Percentiles rank a stretch among this genome's conserved stretches.
Evolutionary conservation across 2,329 filamentous ascomycete species (phyloP).

Genomic region (Talaromyces funiculosus): DNA sequence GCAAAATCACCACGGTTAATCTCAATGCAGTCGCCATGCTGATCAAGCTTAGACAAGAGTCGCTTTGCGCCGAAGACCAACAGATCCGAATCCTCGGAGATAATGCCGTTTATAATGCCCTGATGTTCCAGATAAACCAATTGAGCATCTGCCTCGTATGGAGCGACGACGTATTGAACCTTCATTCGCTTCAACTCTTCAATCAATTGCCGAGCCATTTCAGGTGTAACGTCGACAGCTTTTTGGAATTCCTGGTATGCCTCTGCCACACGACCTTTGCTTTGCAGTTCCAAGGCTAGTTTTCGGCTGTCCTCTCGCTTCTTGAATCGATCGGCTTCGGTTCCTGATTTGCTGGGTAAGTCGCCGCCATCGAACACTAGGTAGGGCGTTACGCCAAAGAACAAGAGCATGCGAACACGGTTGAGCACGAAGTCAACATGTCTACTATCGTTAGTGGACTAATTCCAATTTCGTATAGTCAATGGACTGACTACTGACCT

Average conservation of each 20-base stretch:
- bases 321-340: constrained; percentile 70
- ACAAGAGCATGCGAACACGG: constrained; percentile 86
- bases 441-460: constrained; percentile 42
- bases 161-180: constrained; percentile 85
- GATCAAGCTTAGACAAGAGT: constrained; percentile 87
- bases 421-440: constrained; percentile 87
- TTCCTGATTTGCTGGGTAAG: constrained; percentile 85
- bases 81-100: constrained; percentile 95
- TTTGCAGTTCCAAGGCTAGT: constrained; percentile 70
- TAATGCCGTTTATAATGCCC: constrained; percentile 76
- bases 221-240: constrained; percentile 87
- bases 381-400: constrained; percentile 92
- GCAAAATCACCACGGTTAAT: constrained; percentile 86
- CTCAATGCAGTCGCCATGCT: constrained; percentile 88
- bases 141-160: constrained; percentile 97
- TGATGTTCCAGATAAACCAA: constrained; percentile 86
- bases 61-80: constrained; percentile 90
- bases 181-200: constrained; percentile 78
- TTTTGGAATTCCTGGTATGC: constrained; percentile 88
- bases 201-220: constrained; percentile 89
- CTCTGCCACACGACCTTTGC: constrained; percentile 71
- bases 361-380: constrained; percentile 95
- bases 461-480: too few relatives aligned
- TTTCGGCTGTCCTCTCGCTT: constrained; percentile 71
- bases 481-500: constrained; percentile 56